Percentiles rank a stretch among this genome's conserved stretches.
phyloP scores from a whole-genome alignment of 225 moss, liverwort and hornwort genomes.

The Asterella californica region DNA sequence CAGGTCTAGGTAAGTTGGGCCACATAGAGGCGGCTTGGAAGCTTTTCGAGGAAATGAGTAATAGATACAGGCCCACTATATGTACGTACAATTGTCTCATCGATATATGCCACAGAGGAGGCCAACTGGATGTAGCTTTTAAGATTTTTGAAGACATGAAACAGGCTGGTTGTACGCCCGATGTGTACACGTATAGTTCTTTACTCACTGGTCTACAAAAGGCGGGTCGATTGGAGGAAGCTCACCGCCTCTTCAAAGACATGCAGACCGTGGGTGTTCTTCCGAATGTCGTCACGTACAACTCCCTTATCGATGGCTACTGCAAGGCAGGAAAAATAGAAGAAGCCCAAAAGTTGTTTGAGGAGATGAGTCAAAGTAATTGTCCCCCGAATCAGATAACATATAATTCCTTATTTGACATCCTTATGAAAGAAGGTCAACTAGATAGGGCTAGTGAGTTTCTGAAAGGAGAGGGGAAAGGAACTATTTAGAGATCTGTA shows the following conservation, averaged over 20 bases:
- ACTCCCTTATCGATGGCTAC: slow-evolving; percentile 57
- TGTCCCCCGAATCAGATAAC: slow-evolving; percentile 47
- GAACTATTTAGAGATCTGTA: neutral
- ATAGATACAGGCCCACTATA: slow-evolving; percentile 48
- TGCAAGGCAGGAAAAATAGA: slow-evolving; percentile 11
- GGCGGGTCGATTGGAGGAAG: slow-evolving; percentile 61
- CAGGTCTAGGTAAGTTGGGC: slow-evolving; percentile 60
- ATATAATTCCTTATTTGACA: slow-evolving; percentile 50
- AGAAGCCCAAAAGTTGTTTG: slow-evolving; percentile 11
- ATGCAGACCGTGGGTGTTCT: slow-evolving; percentile 51
- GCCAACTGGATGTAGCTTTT: slow-evolving; percentile 7
- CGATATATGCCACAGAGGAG: slow-evolving; percentile 32
- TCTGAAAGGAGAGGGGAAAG: slow-evolving; percentile 33
- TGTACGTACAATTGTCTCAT: slow-evolving; percentile 67
- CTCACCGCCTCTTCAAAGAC: slow-evolving; percentile 52
- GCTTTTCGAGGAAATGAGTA: slow-evolving; percentile 59
- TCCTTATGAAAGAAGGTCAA: slow-evolving; percentile 42
- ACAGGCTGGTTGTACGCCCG: slow-evolving; percentile 13
- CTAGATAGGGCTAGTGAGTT: slow-evolving; percentile 50
- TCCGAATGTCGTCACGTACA: slow-evolving; percentile 64
- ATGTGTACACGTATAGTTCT: slow-evolving; percentile 28
- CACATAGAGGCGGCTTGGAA: slow-evolving; percentile 57
- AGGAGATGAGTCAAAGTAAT: slow-evolving; percentile 23
- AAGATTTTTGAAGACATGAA: slow-evolving; percentile 19
- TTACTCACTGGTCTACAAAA: slow-evolving; percentile 56